A percentile compares a stretch with the other conserved stretches of the same genome.
Conservation (phyloP, 2,329 filamentous ascomycete genomes). For the Cladobotryum protrusum region DNA sequence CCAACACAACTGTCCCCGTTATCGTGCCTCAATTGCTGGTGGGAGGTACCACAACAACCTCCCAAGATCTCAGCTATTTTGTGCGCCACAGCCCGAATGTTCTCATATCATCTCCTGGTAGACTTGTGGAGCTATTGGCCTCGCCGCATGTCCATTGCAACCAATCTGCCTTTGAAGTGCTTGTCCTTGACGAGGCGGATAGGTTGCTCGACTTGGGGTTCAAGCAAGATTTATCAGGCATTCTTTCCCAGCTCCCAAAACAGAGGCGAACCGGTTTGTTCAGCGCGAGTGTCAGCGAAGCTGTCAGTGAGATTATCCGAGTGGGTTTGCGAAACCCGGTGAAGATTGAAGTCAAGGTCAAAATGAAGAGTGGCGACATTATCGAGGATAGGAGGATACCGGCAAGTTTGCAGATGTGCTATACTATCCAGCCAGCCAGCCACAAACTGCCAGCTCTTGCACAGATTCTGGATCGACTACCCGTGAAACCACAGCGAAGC, state of each 20-base stretch:
- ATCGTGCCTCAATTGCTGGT: slow-evolving; percentile 83
- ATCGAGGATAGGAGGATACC: slow-evolving; percentile 81
- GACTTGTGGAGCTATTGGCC: slow-evolving; percentile 78
- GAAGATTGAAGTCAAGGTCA: slow-evolving; percentile 90
- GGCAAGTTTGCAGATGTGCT: slow-evolving; percentile 87
- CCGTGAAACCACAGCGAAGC: slow-evolving; percentile 72
- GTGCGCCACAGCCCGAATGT: slow-evolving; percentile 80
- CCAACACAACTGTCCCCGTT: slow-evolving; percentile 38
- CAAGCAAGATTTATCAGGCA: slow-evolving; percentile 81
- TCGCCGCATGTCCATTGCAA: slow-evolving; percentile 84
- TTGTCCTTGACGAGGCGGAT: slow-evolving; percentile 93
- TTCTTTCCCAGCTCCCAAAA: slow-evolving; percentile 79
- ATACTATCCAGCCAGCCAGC: slow-evolving; percentile 66
- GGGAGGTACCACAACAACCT: slow-evolving; percentile 70
- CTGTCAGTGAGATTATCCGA: slow-evolving; percentile 85
- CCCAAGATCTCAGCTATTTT: slow-evolving; percentile 82
- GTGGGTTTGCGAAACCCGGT: slow-evolving; percentile 91
- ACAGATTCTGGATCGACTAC: slow-evolving; percentile 61
- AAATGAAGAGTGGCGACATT: slow-evolving; percentile 55
- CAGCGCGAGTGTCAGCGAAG: slow-evolving; percentile 92
- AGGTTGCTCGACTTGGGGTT: slow-evolving; percentile 89
- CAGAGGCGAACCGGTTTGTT: slow-evolving; percentile 90
- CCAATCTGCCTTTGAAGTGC: slow-evolving; percentile 81
- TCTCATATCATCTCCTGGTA: slow-evolving; percentile 82
- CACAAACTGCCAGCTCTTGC: slow-evolving; percentile 74